A percentile compares a stretch with the other conserved stretches of the same genome.
Conservation (phyloP, 129 eudicot species). For the Chrysanthemum makinoi region DNA sequence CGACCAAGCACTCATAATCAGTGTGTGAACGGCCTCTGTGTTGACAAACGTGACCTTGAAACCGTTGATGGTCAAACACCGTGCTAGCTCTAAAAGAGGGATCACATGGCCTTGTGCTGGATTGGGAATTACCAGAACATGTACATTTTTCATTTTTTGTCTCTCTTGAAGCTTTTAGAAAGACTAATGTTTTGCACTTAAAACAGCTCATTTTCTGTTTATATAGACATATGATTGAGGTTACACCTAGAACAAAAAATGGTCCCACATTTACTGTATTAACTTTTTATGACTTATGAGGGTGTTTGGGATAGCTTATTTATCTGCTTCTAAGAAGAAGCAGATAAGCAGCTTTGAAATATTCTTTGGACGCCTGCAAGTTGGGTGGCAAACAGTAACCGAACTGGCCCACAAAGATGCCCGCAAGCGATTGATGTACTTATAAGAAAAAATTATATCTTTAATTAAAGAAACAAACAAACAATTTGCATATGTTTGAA, state of each 20-base stretch:
- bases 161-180: neutral
- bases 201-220: neutral
- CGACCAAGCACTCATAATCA: constrained; percentile 25
- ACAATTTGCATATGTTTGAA: too few species aligned
- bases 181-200: neutral
- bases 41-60: constrained; percentile 48
- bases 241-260: neutral
- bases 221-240: neutral
- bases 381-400: too few species aligned
- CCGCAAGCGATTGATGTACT: too few species aligned
- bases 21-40: constrained; percentile 40
- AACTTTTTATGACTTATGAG: too few species aligned
- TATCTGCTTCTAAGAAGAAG: too few species aligned
- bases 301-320: too few species aligned
- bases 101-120: constrained; percentile 79
- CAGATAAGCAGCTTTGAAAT: too few species aligned
- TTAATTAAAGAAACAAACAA: too few species aligned
- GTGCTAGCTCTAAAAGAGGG: constrained; percentile 48
- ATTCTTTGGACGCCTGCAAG: too few species aligned
- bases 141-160: constrained; percentile 15
- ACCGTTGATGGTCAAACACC: constrained; percentile 29
- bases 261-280: too few species aligned
- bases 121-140: constrained; percentile 43
- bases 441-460: too few species aligned
- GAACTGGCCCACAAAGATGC: too few species aligned